Base-by-base conservation (phyloP, 2,329 filamentous ascomycete species). In the Orbilia blumenaviensis region DNA sequence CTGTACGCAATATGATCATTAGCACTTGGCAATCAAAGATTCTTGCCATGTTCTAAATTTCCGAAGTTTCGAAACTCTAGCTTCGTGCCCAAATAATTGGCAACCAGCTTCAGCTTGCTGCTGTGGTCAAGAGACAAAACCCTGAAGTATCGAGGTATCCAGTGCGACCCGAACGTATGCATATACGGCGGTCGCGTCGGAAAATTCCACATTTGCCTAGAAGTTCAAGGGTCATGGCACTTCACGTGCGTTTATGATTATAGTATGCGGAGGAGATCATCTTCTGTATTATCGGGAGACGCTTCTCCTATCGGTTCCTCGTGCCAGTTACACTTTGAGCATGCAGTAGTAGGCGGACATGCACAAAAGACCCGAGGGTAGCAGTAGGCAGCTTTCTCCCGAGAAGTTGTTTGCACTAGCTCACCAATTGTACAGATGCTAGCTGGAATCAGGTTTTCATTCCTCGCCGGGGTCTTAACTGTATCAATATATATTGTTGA, bases 401-500 rank as follows among this genome's bases (percentile, higher is more conserved):
- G 12, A 34, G 29, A 18, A 42, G 38, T 16, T 29, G 9, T 25
- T 58, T 21, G 27, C 21, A n/a, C 23, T n/a, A 18, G 7, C 14
- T 50, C 56, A 29, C 18, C 16, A 23, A 46, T 46, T n/a, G n/a
- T n/a, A n/a, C n/a, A n/a, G n/a, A n/a, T n/a, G 34, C 5, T 18
- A 66, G 10, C 38, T 44, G 10, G 29, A 61, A 48, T 34, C 14
- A 52, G 52, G n/a, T 42, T 58, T 38, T 63, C 56, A 34, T 46
- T 21, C 66, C 66, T 29, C 12, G 10, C n/a, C 54, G 25, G 46
- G 25, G 29, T 34, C 46, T 50, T 42, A 21, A 58, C 16, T 41
- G 25, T n/a, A 56, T n/a, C n/a, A n/a, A n/a, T n/a, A 8, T 2
- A 14, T 38, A 56, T 34, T 18, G 27, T 18, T 36, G 29, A 36